A percentile compares a stretch with the other conserved stretches of the same genome.
These are phyloP conservation scores for Fusarium goolgardi DNA, from an alignment of 2,329 filamentous ascomycete species.

Conservation along the genomic window DNA sequence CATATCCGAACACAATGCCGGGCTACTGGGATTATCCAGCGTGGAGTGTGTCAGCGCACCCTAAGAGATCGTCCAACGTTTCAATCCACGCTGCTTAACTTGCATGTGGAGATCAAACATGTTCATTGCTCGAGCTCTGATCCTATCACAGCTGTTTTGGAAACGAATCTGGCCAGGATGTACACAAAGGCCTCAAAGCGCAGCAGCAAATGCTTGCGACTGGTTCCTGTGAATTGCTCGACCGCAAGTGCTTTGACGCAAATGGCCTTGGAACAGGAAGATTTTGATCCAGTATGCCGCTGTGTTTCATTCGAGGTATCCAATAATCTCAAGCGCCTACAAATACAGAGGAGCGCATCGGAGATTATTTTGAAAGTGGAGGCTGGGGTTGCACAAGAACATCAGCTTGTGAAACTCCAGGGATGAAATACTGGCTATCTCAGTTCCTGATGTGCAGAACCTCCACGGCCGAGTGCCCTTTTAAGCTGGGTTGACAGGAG, in stretches of 20 bases:
- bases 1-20: conserved; percentile 12
- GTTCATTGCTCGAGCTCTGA: conserved; percentile 20
- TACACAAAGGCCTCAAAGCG: conserved; percentile 7
- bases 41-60: conserved; percentile 31
- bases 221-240: conserved; percentile 13
- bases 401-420: conserved; percentile 32
- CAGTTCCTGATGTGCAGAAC: conserved; percentile 20
- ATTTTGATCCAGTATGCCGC: conserved; percentile 12
- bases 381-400: conserved; percentile 28
- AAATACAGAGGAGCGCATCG: conserved; percentile 21
- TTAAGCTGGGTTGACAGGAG: conserved; percentile 23
- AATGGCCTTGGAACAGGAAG: conserved; percentile 1
- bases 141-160: conserved; percentile 15
- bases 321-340: conserved; percentile 6
- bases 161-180: conserved; percentile 15
- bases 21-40: conserved; percentile 29
- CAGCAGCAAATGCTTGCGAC: conserved; percentile 13
- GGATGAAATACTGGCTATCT: conserved; percentile 19
- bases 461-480: conserved; percentile 14
- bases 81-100: conserved; percentile 35
- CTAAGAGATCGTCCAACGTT: conserved; percentile 34
- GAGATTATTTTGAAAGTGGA: conserved; percentile 38
- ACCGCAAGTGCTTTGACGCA: conserved; percentile 5
- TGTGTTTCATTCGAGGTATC: conserved; percentile 13
- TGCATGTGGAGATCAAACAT: conserved; percentile 35